These are phyloP conservation scores for Boechera divaricarpa DNA, from an alignment of 345 rosid genomes.

Conservation along the genomic window DNA sequence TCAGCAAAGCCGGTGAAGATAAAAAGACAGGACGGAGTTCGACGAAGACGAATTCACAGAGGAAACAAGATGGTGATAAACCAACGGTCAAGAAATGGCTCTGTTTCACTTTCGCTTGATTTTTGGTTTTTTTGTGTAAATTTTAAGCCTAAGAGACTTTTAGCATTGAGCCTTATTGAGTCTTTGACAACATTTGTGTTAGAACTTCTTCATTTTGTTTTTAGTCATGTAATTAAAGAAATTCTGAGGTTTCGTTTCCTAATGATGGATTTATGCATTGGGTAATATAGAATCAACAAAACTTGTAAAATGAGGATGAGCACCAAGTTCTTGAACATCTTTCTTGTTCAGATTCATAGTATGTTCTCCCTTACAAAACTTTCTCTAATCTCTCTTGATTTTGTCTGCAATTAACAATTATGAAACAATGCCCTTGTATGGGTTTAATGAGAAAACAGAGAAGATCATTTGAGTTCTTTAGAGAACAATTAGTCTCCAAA, in stretches of 20 bases:
- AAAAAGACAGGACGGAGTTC: constrained; percentile 46
- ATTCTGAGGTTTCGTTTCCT: not conserved
- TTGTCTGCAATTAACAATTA: not conserved
- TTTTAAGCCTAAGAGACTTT: not conserved
- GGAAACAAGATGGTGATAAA: constrained; percentile 42
- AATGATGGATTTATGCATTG: not conserved
- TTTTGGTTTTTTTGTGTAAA: not conserved
- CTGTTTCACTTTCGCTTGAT: constrained; percentile 47
- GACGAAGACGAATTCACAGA: constrained; percentile 38
- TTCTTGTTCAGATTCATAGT: not conserved
- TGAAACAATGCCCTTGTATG: constrained; percentile 10
- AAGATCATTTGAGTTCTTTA: constrained; percentile 54
- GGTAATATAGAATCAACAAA: no score
- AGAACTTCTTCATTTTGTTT: not conserved
- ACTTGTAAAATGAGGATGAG: not conserved
- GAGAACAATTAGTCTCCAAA: constrained; percentile 57
- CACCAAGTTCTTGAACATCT: constrained; percentile 3
- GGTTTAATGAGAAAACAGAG: constrained; percentile 30
- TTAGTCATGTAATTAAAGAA: constrained; percentile 5
- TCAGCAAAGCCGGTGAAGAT: constrained; percentile 54
- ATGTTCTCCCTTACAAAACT: constrained; percentile 4
- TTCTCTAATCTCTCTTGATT: not conserved
- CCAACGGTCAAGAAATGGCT: constrained; percentile 51
- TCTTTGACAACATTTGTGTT: constrained; percentile 21
- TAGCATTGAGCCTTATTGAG: constrained; percentile 18